These are phyloP conservation scores for Ophiostoma triangulosporum DNA, from an alignment of 2,329 filamentous ascomycete species.

Conservation along the genomic window DNA sequence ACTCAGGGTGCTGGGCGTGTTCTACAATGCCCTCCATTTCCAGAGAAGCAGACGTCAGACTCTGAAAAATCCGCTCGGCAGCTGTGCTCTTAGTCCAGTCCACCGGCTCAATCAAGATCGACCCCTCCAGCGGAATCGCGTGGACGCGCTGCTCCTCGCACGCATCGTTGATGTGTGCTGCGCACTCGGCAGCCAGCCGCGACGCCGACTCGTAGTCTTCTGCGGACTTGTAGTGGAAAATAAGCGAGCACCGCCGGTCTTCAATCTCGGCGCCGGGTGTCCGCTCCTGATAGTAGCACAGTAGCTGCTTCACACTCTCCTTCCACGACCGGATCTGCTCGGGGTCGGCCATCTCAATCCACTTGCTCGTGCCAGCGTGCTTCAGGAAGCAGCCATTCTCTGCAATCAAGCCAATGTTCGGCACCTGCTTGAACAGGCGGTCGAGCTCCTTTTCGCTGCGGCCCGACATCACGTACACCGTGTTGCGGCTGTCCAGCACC, in stretches of 20 bases:
- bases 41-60: slow-evolving; percentile 26
- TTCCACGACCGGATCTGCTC: slow-evolving; percentile 67
- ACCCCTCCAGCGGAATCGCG: slow-evolving; percentile 67
- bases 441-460: slow-evolving; percentile 80
- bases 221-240: slow-evolving; percentile 79
- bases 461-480: slow-evolving; percentile 88
- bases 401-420: slow-evolving; percentile 76
- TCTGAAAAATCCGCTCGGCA: slow-evolving; percentile 57
- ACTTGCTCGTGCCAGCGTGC: slow-evolving; percentile 50
- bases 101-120: slow-evolving; percentile 70
- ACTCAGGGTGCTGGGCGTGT: slow-evolving; percentile 9
- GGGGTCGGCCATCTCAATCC: slow-evolving; percentile 66
- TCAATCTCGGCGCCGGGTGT: slow-evolving; percentile 81
- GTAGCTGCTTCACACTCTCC: slow-evolving; percentile 63
- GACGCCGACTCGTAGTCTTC: slow-evolving; percentile 63
- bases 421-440: slow-evolving; percentile 68
- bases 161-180: slow-evolving; percentile 88
- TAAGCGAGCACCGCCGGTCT: slow-evolving; percentile 78
- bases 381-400: slow-evolving; percentile 91
- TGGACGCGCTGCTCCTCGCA: slow-evolving; percentile 74
- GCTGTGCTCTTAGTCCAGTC: slow-evolving; percentile 84
- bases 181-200: slow-evolving; percentile 76
- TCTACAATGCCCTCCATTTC: slow-evolving; percentile 18
- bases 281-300: slow-evolving; percentile 81
- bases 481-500: slow-evolving; percentile 65